Conservation (phyloP, 2,329 filamentous ascomycete species). For the Neonectria hederae region DNA sequence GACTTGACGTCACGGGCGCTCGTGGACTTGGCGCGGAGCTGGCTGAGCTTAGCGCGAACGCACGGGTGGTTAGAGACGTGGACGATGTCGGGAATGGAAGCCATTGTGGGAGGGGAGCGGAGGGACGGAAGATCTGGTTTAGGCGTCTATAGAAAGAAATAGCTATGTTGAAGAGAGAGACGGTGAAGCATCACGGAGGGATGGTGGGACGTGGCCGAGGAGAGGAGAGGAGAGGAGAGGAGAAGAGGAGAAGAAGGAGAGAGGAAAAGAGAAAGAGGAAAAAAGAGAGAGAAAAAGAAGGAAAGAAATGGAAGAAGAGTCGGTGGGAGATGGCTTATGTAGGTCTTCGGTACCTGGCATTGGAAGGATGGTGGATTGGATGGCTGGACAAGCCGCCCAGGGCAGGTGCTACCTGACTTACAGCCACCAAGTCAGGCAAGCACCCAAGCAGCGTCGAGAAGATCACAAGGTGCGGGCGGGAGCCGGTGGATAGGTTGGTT, state of each 20-base stretch:
- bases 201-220: slow-evolving; percentile 41
- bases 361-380: neutral
- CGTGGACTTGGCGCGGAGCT: slow-evolving; percentile 79
- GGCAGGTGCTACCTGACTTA: slow-evolving; percentile 21
- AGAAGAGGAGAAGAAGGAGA: slow-evolving; percentile 27
- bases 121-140: slow-evolving; percentile 2
- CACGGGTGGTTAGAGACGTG: slow-evolving; percentile 89
- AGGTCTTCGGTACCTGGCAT: slow-evolving; percentile 16
- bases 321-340: slow-evolving; percentile 30
- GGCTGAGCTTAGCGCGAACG: slow-evolving; percentile 86
- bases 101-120: slow-evolving; percentile 40
- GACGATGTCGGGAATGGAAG: slow-evolving; percentile 65
- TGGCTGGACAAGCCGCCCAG: slow-evolving; percentile 12
- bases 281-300: slow-evolving; percentile 16
- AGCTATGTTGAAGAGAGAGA: slow-evolving; percentile 23
- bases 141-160: slow-evolving; percentile 3
- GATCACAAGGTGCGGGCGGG: slow-evolving; percentile 21
- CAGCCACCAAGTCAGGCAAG: slow-evolving; percentile 12
- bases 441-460: slow-evolving; percentile 6
- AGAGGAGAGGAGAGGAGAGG: slow-evolving; percentile 31
- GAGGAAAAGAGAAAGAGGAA: slow-evolving; percentile 5
- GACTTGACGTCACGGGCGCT: slow-evolving; percentile 79
- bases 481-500: slow-evolving; percentile 15
- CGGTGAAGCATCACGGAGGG: slow-evolving; percentile 34
- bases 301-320: slow-evolving; percentile 28